Evolutionary conservation across 2,329 filamentous ascomycete genomes (phyloP).

Genomic region (Calonectria pseudoreteaudii): DNA sequence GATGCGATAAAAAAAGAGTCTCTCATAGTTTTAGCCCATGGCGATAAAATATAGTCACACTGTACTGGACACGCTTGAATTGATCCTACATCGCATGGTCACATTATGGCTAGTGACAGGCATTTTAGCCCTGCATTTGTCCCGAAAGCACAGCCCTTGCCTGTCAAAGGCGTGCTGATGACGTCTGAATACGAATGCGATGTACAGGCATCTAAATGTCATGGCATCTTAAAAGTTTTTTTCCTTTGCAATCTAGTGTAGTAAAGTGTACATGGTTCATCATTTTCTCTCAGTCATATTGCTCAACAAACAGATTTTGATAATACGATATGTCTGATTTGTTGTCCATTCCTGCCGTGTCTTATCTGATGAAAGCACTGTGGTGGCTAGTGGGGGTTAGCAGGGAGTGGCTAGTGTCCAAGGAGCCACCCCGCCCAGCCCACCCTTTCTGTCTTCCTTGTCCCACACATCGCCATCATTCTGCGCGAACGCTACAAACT

Average conservation of each 20-base stretch:
- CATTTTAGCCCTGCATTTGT: neutral
- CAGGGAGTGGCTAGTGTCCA: conserved; percentile 15
- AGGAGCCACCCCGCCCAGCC: conserved; percentile 23
- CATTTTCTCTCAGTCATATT: neutral
- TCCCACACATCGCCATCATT: conserved; percentile 25
- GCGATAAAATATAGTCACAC: neutral
- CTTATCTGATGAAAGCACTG: neutral
- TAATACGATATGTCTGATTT: neutral
- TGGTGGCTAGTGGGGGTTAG: conserved; percentile 19
- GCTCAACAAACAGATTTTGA: neutral
- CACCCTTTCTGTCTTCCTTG: conserved; percentile 19
- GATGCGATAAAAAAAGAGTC: neutral
- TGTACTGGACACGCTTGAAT: neutral
- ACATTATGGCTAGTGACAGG: neutral
- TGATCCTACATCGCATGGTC: neutral
- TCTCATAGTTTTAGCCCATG: neutral
- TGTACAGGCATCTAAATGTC: neutral
- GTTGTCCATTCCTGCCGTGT: neutral
- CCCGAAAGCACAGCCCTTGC: neutral
- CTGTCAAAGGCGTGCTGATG: neutral
- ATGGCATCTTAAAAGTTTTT: neutral
- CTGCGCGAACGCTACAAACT: conserved; percentile 5
- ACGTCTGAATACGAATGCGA: neutral
- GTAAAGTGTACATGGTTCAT: neutral
- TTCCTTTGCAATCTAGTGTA: no score